Evolutionary conservation across 1,284 basidiomycete genomes (phyloP), one percentile per base, ranked within the genome.

Genomic region (Apiotrichum montevideense): DNA sequence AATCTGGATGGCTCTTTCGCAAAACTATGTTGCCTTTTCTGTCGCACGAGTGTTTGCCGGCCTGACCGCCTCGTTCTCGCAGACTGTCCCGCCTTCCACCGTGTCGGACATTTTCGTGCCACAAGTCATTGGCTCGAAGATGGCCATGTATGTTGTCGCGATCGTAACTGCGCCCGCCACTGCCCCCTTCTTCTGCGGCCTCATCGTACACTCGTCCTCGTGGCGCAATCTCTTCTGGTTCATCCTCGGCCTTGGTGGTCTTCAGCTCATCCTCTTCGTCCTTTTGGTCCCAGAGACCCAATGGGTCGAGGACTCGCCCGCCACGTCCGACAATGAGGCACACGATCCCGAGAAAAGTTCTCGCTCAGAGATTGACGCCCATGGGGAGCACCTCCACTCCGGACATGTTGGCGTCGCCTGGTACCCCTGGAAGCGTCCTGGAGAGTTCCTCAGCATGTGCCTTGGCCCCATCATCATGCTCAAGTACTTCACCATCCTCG

Each of bases 201-300:
- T 70, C 7, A 67, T 77, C 43, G 57, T 68, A 34, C 50, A 71
- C 51, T 60, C 63, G 10, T 54, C 53, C 13, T 56, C 62, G 0
- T 68, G 66, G 59, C 70, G 69, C 56, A 57, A 62, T 51, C 55
- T 73, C 39, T 75, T 74, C 66, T 76, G 73, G 67, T 58, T 76
- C 54, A 59, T 63, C 51, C 58, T 73, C 10, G 72, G 65, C 34
- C 63, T 77, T 4, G 45, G 68, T 33, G 58, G 52, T 1, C 52
- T 60, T 3, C 55, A 60, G 45, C 34, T 60, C 45, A 15, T 57
- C 5, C 45, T 60, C 15, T 40, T 48, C 40, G 62, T 72, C 53
- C 63, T 74, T 53, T 54, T 76, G 47, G 68, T 75, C 2, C 73
- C 73, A 11, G 74, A 77, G 56, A 77, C 75, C 0, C 65, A 69